Conservation (phyloP, 345 rosid species). For the Lepidium aucheri region DNA sequence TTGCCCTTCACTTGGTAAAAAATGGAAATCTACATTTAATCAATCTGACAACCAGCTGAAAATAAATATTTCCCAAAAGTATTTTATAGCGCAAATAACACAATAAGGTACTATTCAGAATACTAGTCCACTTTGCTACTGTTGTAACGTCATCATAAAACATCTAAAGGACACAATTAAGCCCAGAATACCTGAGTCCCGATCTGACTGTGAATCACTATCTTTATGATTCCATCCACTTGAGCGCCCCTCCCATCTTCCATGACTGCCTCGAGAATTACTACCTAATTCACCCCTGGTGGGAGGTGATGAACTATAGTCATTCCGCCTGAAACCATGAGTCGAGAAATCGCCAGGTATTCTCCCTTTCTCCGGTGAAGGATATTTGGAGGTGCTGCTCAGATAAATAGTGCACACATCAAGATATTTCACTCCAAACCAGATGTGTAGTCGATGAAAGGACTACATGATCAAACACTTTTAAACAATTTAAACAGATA, state of each 20-base stretch:
- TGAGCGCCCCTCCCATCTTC: slow-evolving; percentile 86
- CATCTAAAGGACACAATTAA: slow-evolving; percentile 4
- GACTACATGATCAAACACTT: neutral
- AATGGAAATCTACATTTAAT: neutral
- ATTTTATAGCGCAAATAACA: neutral
- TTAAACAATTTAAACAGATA: neutral
- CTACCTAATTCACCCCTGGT: slow-evolving; percentile 60
- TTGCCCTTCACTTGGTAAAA: neutral
- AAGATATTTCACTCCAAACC: slow-evolving; percentile 9
- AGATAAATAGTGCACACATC: neutral
- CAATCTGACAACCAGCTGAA: slow-evolving; percentile 5
- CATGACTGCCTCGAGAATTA: slow-evolving; percentile 48
- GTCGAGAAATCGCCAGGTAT: slow-evolving; percentile 44
- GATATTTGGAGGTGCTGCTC: slow-evolving; percentile 60
- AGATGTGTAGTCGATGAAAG: neutral
- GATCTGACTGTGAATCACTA: slow-evolving; percentile 61
- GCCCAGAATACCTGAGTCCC: slow-evolving; percentile 56
- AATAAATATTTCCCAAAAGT: neutral
- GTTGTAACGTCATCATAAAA: neutral
- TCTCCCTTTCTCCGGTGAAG: slow-evolving; percentile 53
- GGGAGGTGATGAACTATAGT: slow-evolving; percentile 88
- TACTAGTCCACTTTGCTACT: slow-evolving; percentile 10
- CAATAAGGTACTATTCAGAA: neutral
- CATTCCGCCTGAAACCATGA: slow-evolving; percentile 56
- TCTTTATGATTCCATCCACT: slow-evolving; percentile 74